Evolutionary conservation across 2,329 filamentous ascomycete genomes (phyloP), one percentile per base, ranked within the genome.

Genomic region (Annulohypoxylon truncatum): DNA sequence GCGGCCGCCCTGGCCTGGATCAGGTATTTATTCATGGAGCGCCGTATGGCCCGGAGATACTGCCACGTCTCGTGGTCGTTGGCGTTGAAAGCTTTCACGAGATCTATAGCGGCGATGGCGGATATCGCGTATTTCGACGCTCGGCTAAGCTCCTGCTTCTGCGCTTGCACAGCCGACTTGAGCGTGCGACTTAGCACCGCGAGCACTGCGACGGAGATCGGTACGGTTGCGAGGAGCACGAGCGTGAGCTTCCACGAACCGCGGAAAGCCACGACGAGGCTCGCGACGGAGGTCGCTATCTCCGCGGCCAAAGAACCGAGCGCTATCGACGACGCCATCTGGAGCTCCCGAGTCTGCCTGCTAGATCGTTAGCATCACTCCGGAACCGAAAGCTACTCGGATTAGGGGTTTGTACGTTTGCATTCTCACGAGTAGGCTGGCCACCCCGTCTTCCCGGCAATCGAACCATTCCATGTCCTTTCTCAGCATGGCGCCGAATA

Each of bases 391-490:
- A 2, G 44, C 20, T 1, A 0, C 3, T 26, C 26, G 10, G 1
- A 22, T 9, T n/a, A 29, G 35, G 4, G 9, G 2, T 15, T 57
- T 61, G 62, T 55, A 94, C 91, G 89, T 89, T 77, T 97, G 91
- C 29, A 94, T 83, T 57, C 89, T 84, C 13, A 90, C 86, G 15
- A 96, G 81, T 42, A 96, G 83, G 15, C 92, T 90, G 0, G 87
- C 86, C 15, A 92, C 84, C 0, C 94, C 95, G 59, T 92, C 88
- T 35, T 87, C 82, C 54, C 90, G 85, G 15, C 84, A 82, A 75
- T 97, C 94, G 74, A 92, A 97, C 94, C 94, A 98, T 47, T 85
- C 83, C 75, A 96, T 87, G 10, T 95, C 88, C 74, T 90, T 93
- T 4, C 82, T 79, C n/a, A 97, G 76, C 33, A 98, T 80, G 1